Evolutionary conservation across 1,284 basidiomycete genomes (phyloP).

Genomic region (Ganoderma lingzhi): DNA sequence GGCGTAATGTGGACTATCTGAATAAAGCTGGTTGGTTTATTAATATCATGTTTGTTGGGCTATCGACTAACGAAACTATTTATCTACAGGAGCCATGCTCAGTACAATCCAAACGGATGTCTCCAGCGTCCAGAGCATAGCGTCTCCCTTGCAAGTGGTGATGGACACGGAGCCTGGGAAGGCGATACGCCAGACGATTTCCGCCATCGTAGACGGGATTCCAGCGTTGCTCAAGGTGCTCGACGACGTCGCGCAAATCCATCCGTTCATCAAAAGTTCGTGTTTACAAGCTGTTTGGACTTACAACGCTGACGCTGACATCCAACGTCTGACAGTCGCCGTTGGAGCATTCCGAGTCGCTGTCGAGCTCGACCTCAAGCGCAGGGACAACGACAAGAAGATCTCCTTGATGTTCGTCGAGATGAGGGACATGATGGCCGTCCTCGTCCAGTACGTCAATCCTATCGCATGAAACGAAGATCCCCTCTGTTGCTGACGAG

Average conservation of each 20-base stretch:
- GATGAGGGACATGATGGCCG: conserved; percentile 55
- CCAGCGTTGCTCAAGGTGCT: conserved; percentile 36
- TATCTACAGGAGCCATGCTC: background rate
- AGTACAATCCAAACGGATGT: conserved; percentile 7
- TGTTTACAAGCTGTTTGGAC: too few species aligned
- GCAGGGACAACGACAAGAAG: conserved; percentile 52
- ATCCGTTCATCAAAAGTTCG: conserved; percentile 39
- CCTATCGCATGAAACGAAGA: background rate
- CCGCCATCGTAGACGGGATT: conserved; percentile 33
- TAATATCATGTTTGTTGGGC: too few species aligned
- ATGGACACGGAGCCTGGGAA: conserved; percentile 11
- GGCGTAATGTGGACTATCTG: background rate
- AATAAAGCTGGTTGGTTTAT: background rate
- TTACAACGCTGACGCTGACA: background rate
- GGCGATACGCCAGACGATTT: conserved; percentile 11
- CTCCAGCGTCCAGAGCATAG: conserved; percentile 6
- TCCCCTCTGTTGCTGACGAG: background rate
- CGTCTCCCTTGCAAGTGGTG: conserved; percentile 3
- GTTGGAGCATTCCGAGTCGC: conserved; percentile 54
- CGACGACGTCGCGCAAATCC: conserved; percentile 38
- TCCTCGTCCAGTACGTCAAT: conserved; percentile 48
- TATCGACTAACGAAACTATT: background rate
- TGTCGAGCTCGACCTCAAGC: conserved; percentile 48
- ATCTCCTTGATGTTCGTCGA: conserved; percentile 48
- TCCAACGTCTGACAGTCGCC: conserved; percentile 41